A percentile compares a stretch with the other conserved stretches of the same genome.
phyloP scores from a whole-genome alignment of 164 flowering plant species.

The Macadamia integrifolia region DNA sequence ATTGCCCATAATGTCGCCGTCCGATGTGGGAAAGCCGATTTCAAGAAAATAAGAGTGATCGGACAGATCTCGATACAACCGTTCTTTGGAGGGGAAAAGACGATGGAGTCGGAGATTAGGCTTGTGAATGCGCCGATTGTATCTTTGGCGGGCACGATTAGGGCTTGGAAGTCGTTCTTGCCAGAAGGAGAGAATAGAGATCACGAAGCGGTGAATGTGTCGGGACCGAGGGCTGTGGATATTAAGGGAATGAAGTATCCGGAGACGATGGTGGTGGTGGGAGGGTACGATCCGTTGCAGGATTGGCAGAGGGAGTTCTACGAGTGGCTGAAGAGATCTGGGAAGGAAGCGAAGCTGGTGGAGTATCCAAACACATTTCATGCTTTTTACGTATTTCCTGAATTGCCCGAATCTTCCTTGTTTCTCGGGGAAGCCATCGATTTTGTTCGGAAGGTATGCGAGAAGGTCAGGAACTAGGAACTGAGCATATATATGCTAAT shows the following conservation, averaged over 20 bases:
- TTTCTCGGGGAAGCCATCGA: constrained; percentile 23
- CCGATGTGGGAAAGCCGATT: constrained; percentile 5
- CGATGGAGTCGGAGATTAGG: constrained; percentile 37
- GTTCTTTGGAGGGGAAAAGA: constrained; percentile 49
- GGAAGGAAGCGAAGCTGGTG: constrained; percentile 28
- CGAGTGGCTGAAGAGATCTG: constrained; percentile 30
- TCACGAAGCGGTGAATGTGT: constrained; percentile 38
- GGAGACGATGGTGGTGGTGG: constrained; percentile 35
- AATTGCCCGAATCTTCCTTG: constrained; percentile 23
- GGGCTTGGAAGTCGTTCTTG: constrained; percentile 43
- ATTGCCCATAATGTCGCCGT: constrained; percentile 51
- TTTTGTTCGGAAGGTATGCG: constrained; percentile 14
- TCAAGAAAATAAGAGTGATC: no score
- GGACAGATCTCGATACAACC: background rate
- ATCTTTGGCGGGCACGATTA: constrained; percentile 27
- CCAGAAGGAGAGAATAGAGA: constrained; percentile 42
- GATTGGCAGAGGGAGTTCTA: constrained; percentile 48
- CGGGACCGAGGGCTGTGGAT: constrained; percentile 31
- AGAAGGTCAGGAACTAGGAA: no score
- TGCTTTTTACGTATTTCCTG: constrained; percentile 43
- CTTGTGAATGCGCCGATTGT: constrained; percentile 14
- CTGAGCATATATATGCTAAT: no score
- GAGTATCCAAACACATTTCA: constrained; percentile 39
- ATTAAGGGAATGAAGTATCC: constrained; percentile 29
- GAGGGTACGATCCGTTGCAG: constrained; percentile 43